Conservation (phyloP, 306 rosid genomes). For the Betula pendula region DNA sequence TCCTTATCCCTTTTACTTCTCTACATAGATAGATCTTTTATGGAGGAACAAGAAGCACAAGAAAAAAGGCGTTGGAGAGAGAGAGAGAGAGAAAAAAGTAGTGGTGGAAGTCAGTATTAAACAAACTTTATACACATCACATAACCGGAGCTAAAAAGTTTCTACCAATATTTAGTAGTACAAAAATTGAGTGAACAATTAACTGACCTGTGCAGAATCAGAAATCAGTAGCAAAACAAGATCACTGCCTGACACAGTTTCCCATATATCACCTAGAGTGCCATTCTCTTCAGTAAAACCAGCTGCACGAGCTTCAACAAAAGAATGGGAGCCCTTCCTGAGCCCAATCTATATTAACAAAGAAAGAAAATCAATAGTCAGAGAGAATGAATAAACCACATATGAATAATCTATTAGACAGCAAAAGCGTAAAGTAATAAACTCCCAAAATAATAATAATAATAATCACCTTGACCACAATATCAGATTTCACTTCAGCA, state of each 20-base stretch:
- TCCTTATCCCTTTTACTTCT: too few species aligned
- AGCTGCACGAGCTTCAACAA: constrained; percentile 82
- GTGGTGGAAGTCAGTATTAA: background rate
- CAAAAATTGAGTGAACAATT: background rate
- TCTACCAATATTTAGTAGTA: background rate
- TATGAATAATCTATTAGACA: background rate
- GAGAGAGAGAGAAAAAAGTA: background rate
- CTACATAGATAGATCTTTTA: too few species aligned
- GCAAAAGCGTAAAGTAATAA: background rate
- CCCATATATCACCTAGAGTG: constrained; percentile 90
- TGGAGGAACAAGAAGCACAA: too few species aligned
- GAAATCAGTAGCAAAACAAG: constrained; percentile 91
- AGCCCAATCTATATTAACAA: constrained; percentile 73
- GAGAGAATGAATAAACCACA: background rate
- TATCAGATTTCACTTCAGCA: constrained; percentile 79
- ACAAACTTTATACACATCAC: background rate
- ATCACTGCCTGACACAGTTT: constrained; percentile 82
- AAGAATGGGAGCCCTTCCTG: constrained; percentile 92
- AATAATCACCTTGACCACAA: constrained; percentile 81
- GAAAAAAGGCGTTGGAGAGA: too few species aligned
- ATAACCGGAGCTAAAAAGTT: background rate
- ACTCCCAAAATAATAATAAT: background rate
- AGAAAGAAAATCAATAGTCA: background rate
- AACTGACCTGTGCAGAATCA: constrained; percentile 92
- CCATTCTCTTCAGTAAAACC: constrained; percentile 93